Evolutionary conservation across 345 rosid species (phyloP), one percentile per base, ranked within the genome.

Genomic region (Eucalyptus caleyi): DNA sequence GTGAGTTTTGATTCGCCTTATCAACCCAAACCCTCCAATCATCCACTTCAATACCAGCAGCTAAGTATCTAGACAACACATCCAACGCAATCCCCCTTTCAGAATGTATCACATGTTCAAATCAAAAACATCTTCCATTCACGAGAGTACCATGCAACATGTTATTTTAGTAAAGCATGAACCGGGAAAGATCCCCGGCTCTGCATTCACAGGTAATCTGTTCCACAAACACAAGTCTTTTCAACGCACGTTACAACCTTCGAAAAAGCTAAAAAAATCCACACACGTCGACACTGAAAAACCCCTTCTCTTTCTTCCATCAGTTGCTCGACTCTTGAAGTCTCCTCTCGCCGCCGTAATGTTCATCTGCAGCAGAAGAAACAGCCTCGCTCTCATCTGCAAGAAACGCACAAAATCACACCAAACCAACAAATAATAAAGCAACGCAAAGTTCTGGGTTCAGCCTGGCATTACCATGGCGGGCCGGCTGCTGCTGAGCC

Each of bases 281-380:
- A 77, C 45, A 37, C 45, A 21, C 45, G 14, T 1, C 8, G 15
- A 72, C 47, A 6, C 83, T 21, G 83, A 37, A 3, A 19, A 19
- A 37, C 24, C 83, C 83, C 83, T 77, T 37, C 82, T 34, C 44
- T 37, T 62, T 1, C 47, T 40, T 77, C 47, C 47, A 37, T 93
- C 92, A 96, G 50, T 94, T 91, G 88, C 88, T 91, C 47, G 95
- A 90, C 16, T 92, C 93, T 87, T 91, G 93, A 67, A 91, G 95
- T 65, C 91, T 88, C 56, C 91, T 59, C 65, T 90, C 91, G 65
- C 59, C 88, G 69, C 51, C 30, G 62, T 88, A 16, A 5, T 30
- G 45, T 44, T 87, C 19, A 44, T 62, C 88, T 65, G 40, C 40
- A 16, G 81, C 54, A 19, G 88, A 16, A 56, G 54, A 21, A 60